These are phyloP conservation scores for Cenchrus purpureus DNA, from an alignment of 176 grass and related monocot genomes.

Conservation along the genomic window DNA sequence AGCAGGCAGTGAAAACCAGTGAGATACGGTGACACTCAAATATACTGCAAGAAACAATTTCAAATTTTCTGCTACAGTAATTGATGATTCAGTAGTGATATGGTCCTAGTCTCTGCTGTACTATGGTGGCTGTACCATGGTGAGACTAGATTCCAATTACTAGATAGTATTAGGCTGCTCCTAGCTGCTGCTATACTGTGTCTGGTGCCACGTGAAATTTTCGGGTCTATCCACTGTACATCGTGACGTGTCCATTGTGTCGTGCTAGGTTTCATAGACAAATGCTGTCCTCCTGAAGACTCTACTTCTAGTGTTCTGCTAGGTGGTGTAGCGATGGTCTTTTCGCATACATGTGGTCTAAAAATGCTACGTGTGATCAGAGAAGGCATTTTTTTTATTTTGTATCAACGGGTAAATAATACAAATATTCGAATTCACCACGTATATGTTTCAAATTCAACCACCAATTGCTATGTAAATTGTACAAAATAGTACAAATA, in stretches of 20 bases:
- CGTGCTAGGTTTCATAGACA: not conserved
- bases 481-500: too few relatives aligned
- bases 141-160: not conserved
- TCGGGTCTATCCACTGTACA: not conserved
- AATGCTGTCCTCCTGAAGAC: not conserved
- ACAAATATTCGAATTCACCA: not conserved
- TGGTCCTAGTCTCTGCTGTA: not conserved
- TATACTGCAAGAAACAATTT: too few relatives aligned
- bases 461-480: not conserved
- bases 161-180: not conserved
- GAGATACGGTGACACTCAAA: too few relatives aligned
- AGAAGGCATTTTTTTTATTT: too few relatives aligned
- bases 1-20: too few relatives aligned
- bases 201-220: not conserved
- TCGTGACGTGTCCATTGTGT: not conserved
- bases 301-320: not conserved
- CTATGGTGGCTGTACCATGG: too few relatives aligned
- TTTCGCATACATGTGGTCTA: too few relatives aligned
- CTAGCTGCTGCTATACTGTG: not conserved
- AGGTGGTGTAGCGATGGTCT: not conserved
- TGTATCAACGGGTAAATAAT: not conserved
- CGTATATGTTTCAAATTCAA: not conserved
- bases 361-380: too few relatives aligned
- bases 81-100: not conserved
- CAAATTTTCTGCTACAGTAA: too few relatives aligned